Conservation (phyloP, 2,329 filamentous ascomycete genomes). For the Colletotrichum lindemuthianum region DNA sequence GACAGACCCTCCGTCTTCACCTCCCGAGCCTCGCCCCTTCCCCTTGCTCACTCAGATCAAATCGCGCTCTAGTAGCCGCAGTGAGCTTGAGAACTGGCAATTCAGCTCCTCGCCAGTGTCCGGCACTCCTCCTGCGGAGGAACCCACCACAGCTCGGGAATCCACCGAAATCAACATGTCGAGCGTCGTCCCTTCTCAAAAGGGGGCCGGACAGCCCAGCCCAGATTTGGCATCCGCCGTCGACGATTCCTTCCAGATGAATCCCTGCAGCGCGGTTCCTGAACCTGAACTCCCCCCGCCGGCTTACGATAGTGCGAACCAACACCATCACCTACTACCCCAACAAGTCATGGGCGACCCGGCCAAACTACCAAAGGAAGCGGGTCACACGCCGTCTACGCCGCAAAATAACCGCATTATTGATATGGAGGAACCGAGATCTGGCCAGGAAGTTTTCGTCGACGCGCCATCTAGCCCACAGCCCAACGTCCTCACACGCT, state of each 20-base stretch:
- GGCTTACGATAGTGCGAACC: conserved; percentile 11
- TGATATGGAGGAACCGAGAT: conserved; percentile 51
- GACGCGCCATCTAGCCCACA: conserved; percentile 59
- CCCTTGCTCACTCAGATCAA: conserved; percentile 63
- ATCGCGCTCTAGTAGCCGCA: conserved; percentile 55
- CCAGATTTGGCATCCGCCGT: conserved; percentile 21
- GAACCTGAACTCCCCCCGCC: conserved; percentile 31
- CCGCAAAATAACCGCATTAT: conserved; percentile 27
- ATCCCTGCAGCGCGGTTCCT: conserved; percentile 43
- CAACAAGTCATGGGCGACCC: not conserved
- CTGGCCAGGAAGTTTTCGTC: conserved; percentile 58
- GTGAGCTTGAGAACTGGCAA: conserved; percentile 59
- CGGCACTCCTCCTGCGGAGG: conserved; percentile 56
- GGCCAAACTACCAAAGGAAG: not conserved
- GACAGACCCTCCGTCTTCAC: conserved; percentile 67
- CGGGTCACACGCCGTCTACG: conserved; percentile 24
- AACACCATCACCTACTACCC: not conserved
- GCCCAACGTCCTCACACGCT: conserved; percentile 41
- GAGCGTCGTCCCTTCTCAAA: conserved; percentile 27
- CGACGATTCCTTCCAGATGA: conserved; percentile 33
- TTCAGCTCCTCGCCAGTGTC: conserved; percentile 66
- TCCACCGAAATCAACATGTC: conserved; percentile 29
- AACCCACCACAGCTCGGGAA: conserved; percentile 29
- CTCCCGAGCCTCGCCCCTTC: conserved; percentile 64
- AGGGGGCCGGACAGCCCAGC: conserved; percentile 26